Percentiles rank a stretch among this genome's conserved stretches.
Conservation (phyloP, 495 filamentous ascomycete genomes). For the Chaetomium fimeti region DNA sequence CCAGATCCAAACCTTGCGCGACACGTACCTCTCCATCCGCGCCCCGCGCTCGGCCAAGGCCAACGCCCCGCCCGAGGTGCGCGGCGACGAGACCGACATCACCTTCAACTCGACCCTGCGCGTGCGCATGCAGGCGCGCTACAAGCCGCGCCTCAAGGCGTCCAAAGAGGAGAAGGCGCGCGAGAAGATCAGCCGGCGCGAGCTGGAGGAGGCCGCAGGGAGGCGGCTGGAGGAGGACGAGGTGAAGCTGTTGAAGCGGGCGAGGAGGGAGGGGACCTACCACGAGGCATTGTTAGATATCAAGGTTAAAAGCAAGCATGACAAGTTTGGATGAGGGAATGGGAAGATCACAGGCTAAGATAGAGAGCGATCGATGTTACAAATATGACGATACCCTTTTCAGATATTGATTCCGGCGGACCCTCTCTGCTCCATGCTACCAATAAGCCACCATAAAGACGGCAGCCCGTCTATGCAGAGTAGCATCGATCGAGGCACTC, state of each 20-base stretch:
- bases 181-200: conserved; percentile 81
- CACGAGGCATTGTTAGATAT: conserved; percentile 86
- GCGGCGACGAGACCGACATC: conserved; percentile 72
- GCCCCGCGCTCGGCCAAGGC: conserved; percentile 43
- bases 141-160: conserved; percentile 74
- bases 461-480: too few relatives aligned
- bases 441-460: not conserved
- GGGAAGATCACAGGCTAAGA: not conserved
- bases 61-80: conserved; percentile 58
- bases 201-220: conserved; percentile 81
- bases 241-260: conserved; percentile 76
- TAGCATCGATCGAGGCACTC: too few relatives aligned
- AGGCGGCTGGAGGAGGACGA: conserved; percentile 78
- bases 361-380: not conserved
- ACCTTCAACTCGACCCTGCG: conserved; percentile 74
- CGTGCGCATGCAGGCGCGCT: conserved; percentile 91
- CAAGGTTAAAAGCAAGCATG: conserved; percentile 92
- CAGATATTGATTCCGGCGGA: not conserved
- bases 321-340: conserved; percentile 65
- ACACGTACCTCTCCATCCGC: conserved; percentile 59
- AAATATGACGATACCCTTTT: not conserved
- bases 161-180: conserved; percentile 74
- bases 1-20: conserved; percentile 63
- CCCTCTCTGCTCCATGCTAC: not conserved
- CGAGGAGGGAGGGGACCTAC: conserved; percentile 82